These are phyloP conservation scores for Plasmodium vivax DNA, from an alignment of 169 alveolate species.

Conservation along the genomic window DNA sequence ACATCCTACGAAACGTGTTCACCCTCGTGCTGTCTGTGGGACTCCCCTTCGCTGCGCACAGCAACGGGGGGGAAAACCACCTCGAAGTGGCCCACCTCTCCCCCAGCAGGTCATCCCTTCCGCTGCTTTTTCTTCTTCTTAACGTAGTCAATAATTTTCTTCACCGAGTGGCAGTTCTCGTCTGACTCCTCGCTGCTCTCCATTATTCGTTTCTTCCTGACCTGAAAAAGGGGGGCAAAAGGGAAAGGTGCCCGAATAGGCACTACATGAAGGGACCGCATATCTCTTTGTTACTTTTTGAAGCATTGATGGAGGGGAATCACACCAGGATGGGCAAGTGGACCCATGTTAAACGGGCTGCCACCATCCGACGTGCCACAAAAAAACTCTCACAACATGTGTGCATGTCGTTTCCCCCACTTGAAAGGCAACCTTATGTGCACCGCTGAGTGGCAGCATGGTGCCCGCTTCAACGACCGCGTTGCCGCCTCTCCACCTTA, in stretches of 20 bases:
- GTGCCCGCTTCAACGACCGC: neutral
- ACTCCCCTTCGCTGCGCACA: neutral
- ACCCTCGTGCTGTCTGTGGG: neutral
- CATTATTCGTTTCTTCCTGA: constrained; percentile 34
- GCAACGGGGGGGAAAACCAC: neutral
- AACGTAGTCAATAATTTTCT: constrained; percentile 17
- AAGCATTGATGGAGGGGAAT: neutral
- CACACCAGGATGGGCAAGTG: neutral
- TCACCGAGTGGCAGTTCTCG: constrained; percentile 18
- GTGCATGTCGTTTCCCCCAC: neutral
- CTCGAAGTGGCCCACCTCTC: neutral
- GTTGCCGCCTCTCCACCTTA: neutral
- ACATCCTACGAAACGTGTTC: neutral
- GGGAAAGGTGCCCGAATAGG: neutral
- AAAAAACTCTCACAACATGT: neutral
- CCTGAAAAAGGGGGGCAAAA: constrained; percentile 15
- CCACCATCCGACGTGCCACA: neutral
- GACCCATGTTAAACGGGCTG: neutral
- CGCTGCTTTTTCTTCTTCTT: constrained; percentile 26
- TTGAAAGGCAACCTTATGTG: neutral
- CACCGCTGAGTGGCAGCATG: neutral
- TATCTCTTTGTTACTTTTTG: neutral
- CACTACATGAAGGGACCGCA: neutral
- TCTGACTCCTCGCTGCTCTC: constrained; percentile 63
- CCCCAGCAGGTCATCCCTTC: neutral